Base-by-base conservation (phyloP, 352 stramenopile species). In the Lagenidium sp. region DNA sequence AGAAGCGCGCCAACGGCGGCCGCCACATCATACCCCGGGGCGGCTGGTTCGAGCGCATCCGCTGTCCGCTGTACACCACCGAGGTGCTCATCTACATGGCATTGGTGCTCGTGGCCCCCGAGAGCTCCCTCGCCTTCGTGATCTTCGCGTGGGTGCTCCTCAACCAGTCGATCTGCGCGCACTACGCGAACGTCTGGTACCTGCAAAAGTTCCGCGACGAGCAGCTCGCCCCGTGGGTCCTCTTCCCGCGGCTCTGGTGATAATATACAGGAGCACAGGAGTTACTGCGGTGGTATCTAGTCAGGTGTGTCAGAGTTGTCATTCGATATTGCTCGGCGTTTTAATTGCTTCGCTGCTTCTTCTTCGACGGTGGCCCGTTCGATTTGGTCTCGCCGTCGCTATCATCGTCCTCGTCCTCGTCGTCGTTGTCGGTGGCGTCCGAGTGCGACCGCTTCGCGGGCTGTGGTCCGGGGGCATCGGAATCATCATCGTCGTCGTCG, bases 21-120 rank as follows among this genome's bases (percentile, higher is more conserved):
- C 60, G 68, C 35, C 53, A 88, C 48, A 68, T 80, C 26, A 41
- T 85, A 8, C 72, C 76, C 18, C 55, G 46, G 4, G 76, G 76
- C 10, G 68, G 78, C 36, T 88, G 76, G 72, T 85, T 84, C 46
- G 50, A 82, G 29, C 21, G 31, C n/a, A 68, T 85, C 41, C 70
- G 67, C 15, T 80, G 68, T 47, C 72, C 76, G 6, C 63, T 85
- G 8, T 85, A 85, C 51, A 57, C 70, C 24, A 49, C 72, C 7
- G 76, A 89, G 30, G 54, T 85, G 25, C 61, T 83, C 35, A 60
- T 89, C 15, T 89, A 89, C 41, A 32, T 65, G 7, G 55, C 46
- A 1, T 74, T 85, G n/a, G 28, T 65, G 11, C 24, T 83, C 12
- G 32, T 82, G 12, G 65, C 54, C 19, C 48, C 68, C 2, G 49